Evolutionary conservation across 106 monocot genomes (phyloP).

Genomic region (Dioscorea zingiberensis): DNA sequence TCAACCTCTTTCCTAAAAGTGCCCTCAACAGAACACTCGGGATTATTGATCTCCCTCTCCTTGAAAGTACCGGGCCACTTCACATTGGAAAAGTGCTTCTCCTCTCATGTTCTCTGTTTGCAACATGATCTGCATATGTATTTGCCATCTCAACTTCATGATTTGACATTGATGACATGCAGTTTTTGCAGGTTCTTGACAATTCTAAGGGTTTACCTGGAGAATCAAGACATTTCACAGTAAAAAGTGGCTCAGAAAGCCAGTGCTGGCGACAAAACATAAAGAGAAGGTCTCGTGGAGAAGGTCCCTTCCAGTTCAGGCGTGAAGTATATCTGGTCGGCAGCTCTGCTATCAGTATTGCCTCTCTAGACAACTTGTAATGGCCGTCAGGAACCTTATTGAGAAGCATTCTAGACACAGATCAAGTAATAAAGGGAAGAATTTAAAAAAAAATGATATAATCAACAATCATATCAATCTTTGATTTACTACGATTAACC

Average conservation of each 20-base stretch:
- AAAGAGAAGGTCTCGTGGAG: conserved; percentile 66
- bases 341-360: conserved; percentile 70
- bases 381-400: conserved; percentile 68
- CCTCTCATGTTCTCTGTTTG: conserved; percentile 3
- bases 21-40: conserved; percentile 34
- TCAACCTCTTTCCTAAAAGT: conserved; percentile 69
- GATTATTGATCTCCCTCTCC: conserved; percentile 37
- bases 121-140: neutral
- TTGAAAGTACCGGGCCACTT: conserved; percentile 69
- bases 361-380: conserved; percentile 75
- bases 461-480: neutral
- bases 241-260: conserved; percentile 64
- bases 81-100: conserved; percentile 44
- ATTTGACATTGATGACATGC: conserved; percentile 5
- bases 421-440: neutral
- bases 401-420: conserved; percentile 55
- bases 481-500: neutral
- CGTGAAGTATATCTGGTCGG: conserved; percentile 58
- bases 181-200: neutral
- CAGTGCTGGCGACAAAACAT: conserved; percentile 75
- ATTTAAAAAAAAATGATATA: neutral
- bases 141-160: conserved; percentile 14
- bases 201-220: conserved; percentile 1
- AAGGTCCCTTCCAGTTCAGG: conserved; percentile 72
- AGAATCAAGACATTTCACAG: conserved; percentile 22